Evolutionary conservation across 768 basidiomycete genomes (phyloP), one percentile per base, ranked within the genome.

Genomic region (Filobasidium floriforme): DNA sequence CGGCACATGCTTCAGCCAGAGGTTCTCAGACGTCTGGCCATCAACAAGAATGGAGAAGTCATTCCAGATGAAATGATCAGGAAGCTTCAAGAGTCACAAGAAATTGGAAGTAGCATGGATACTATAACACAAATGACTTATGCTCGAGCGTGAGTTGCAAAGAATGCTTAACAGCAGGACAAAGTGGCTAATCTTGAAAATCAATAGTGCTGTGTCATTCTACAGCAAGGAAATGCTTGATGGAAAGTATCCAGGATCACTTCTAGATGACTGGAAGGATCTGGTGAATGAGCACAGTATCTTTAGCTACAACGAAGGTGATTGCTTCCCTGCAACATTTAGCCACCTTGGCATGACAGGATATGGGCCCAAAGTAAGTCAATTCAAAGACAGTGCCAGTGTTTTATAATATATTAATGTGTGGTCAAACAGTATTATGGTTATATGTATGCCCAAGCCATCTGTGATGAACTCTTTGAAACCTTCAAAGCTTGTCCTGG

Each of bases 361-460:
- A 6, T 57, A 57, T 15, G 54, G 54, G 24, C 54, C 54, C 15
- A 22, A 57, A 15, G 54, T 28, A 32, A 22, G 54, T 51, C 46
- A 51, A 3, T 12, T 37, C 9, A 9, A 9, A 37, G 4, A 37
- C 3, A 37, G 46, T 22, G 14, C 3, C 15, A 15, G 46, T 18
- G 14, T 5, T 22, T 49, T 5, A 22, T 2, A 14, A 4, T 15
- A 15, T 49, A 12, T 18, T 49, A 5, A 22, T 18, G 43, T 24
- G 54, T 37, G 3, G 52, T 55, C 28, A 43, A 28, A 15, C 63
- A 55, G 24, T 64, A 64, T 52, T 64, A 64, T 19, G 29, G 37
- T 12, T 64, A 64, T 40, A 26, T 57, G 11, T 41, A 57, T 52
- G 57, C 52, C 41, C 52, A 41, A 7, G 41, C 49, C 22, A 57